Conservation (phyloP, 2,329 filamentous ascomycete species). For the Teratosphaeria viscida region DNA sequence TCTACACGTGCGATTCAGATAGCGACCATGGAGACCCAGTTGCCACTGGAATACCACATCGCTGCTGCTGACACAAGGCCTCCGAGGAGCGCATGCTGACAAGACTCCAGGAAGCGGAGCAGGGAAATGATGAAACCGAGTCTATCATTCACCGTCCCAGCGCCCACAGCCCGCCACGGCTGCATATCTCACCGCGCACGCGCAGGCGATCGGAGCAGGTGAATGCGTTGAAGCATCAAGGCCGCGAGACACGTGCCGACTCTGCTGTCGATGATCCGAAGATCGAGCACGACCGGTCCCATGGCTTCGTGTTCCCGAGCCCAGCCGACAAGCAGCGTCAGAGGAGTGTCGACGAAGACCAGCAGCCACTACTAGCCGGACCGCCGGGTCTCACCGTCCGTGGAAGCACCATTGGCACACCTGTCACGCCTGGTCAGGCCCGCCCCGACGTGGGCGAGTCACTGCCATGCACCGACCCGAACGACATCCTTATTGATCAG, state of each 20-base stretch:
- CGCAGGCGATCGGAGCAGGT: not conserved
- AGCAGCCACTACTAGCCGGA: not conserved
- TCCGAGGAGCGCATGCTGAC: too few relatives aligned
- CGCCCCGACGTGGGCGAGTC: not conserved
- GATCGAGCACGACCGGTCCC: not conserved
- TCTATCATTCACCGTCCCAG: not conserved
- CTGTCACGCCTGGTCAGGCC: not conserved
- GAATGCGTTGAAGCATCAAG: not conserved
- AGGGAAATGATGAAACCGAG: not conserved
- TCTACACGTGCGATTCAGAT: not conserved
- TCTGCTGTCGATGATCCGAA: not conserved
- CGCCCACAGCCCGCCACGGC: not conserved
- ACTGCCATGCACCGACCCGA: not conserved
- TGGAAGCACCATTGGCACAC: not conserved
- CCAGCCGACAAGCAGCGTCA: not conserved
- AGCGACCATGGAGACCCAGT: too few relatives aligned
- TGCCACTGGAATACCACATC: too few relatives aligned
- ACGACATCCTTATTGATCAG: not conserved
- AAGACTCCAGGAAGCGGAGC: not conserved
- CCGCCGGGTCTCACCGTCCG: not conserved
- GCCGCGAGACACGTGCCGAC: slow-evolving; percentile 8
- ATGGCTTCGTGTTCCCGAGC: not conserved
- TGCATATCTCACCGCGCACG: not conserved
- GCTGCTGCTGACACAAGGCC: not conserved
- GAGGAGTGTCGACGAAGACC: not conserved